These are phyloP conservation scores for Paspalum notatum DNA, from an alignment of 176 grass and related monocot species.

Conservation along the genomic window DNA sequence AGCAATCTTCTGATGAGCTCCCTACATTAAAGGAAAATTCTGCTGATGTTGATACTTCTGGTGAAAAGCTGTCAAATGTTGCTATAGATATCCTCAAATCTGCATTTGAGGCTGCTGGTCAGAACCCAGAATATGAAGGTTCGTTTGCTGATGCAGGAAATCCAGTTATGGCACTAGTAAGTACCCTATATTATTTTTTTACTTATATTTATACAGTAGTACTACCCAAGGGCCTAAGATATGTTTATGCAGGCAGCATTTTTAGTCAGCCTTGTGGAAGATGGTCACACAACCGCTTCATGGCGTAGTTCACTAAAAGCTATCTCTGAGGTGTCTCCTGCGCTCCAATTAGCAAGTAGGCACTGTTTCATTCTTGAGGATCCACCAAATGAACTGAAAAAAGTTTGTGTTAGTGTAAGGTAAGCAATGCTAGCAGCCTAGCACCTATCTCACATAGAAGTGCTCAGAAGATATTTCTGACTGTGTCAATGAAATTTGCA, in stretches of 20 bases:
- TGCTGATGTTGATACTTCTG: constrained; percentile 54
- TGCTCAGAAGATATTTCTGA: constrained; percentile 37
- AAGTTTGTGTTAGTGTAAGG: constrained; percentile 52
- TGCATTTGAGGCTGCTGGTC: constrained; percentile 83
- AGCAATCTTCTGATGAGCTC: constrained; percentile 57
- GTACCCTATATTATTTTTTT: constrained; percentile 24
- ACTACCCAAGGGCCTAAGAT: constrained; percentile 25
- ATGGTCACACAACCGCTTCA: constrained; percentile 59
- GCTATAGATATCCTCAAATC: constrained; percentile 82
- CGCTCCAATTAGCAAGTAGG: constrained; percentile 85
- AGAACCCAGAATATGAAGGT: constrained; percentile 65
- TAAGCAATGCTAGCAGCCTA: constrained; percentile 40
- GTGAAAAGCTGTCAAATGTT: constrained; percentile 52
- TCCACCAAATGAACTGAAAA: constrained; percentile 73
- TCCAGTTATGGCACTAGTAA: constrained; percentile 95
- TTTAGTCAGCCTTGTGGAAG: constrained; percentile 76
- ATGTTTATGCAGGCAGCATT: constrained; percentile 79
- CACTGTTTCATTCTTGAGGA: constrained; percentile 95
- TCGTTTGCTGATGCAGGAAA: constrained; percentile 94
- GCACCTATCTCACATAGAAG: constrained; percentile 28
- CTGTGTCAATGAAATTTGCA: constrained; percentile 44
- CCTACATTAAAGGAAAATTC: constrained; percentile 41
- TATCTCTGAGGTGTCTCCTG: constrained; percentile 80
- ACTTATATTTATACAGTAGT: constrained; percentile 9
- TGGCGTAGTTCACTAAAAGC: constrained; percentile 90